These are phyloP conservation scores for Xylaria sp. DNA, from an alignment of 2,329 filamentous ascomycete genomes.

Conservation along the genomic window DNA sequence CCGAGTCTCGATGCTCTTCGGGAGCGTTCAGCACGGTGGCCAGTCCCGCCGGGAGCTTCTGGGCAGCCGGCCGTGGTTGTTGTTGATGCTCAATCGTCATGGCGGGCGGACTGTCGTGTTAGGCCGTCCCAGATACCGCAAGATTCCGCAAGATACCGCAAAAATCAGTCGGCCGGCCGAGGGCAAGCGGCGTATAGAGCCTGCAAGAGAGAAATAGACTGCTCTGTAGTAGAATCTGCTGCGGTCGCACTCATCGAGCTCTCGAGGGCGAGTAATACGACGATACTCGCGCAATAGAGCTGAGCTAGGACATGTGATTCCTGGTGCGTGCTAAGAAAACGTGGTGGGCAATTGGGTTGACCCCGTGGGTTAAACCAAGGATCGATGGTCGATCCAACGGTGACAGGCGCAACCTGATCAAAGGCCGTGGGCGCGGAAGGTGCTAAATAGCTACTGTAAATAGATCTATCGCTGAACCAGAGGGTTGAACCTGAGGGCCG, in stretches of 20 bases:
- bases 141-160: no score
- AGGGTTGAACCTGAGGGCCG: neutral
- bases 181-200: neutral
- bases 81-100: constrained; percentile 49
- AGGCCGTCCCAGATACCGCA: no score
- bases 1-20: constrained; percentile 58
- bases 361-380: constrained; percentile 32
- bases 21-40: constrained; percentile 58
- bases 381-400: constrained; percentile 38
- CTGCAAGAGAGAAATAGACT: neutral
- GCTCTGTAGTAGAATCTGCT: constrained; percentile 1
- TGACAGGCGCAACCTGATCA: constrained; percentile 37
- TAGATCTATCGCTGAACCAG: constrained; percentile 2
- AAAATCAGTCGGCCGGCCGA: neutral
- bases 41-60: constrained; percentile 55
- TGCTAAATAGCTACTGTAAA: neutral
- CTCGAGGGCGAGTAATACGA: neutral
- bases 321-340: constrained; percentile 1
- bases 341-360: constrained; percentile 27
- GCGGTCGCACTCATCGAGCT: constrained; percentile 7
- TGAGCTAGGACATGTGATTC: neutral
- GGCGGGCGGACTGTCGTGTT: constrained; percentile 1
- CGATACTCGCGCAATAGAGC: constrained; percentile 7
- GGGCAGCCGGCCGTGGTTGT: constrained; percentile 42
- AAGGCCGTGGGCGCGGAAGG: constrained; percentile 24